A percentile compares a stretch with the other conserved stretches of the same genome.
These are phyloP conservation scores for Volvox africanus DNA, from an alignment of 139 green algal genomes.

Conservation along the genomic window DNA sequence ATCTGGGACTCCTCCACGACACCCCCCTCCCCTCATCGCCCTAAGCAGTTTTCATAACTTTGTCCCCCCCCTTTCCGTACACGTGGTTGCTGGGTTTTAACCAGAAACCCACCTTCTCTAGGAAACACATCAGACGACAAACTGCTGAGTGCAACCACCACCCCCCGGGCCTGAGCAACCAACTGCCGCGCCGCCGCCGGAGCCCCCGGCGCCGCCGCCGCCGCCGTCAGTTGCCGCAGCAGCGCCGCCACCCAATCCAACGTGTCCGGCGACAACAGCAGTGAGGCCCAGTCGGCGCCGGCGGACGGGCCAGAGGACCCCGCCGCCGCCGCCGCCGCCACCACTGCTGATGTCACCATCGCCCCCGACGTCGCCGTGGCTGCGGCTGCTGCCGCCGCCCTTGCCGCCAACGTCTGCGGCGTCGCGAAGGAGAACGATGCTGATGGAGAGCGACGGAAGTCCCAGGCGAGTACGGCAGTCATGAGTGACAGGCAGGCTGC, in stretches of 20 bases:
- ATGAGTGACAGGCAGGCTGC: slow-evolving; percentile 78
- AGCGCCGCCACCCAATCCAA: slow-evolving; percentile 77
- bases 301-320: slow-evolving; percentile 40
- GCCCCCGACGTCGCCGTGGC: not conserved
- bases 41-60: not conserved
- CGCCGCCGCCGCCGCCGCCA: not conserved
- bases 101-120: slow-evolving; percentile 8
- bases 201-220: slow-evolving; percentile 21
- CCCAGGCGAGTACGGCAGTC: slow-evolving; percentile 79
- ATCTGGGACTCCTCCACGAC: too few species aligned
- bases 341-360: not conserved
- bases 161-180: slow-evolving; percentile 60
- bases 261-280: slow-evolving; percentile 67
- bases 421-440: not conserved
- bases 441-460: slow-evolving; percentile 65
- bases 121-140: slow-evolving; percentile 81
- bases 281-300: slow-evolving; percentile 59
- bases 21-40: too few species aligned
- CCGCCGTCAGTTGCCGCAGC: slow-evolving; percentile 51
- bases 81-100: too few species aligned
- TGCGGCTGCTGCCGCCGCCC: not conserved
- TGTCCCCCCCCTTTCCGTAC: not conserved
- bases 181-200: slow-evolving; percentile 43
- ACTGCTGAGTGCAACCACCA: slow-evolving; percentile 82
- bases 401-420: not conserved